A percentile compares a stretch with the other conserved stretches of the same genome.
Evolutionary conservation across 352 stramenopile species (phyloP).

Genomic region (Pythium pyrilobum): DNA sequence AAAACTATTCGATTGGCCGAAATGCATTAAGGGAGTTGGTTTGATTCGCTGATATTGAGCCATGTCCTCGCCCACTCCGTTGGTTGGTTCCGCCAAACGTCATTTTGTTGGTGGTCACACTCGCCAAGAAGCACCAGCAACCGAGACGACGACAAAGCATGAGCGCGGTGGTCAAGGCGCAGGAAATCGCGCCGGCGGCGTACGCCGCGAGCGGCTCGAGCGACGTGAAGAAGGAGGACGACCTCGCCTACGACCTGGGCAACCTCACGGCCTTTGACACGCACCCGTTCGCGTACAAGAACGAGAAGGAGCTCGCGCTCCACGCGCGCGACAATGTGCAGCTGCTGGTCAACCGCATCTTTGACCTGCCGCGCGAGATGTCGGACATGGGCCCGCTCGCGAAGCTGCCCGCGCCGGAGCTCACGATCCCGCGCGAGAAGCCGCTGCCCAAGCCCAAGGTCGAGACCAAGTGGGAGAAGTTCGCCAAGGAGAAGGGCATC

Average conservation of each 20-base stretch:
- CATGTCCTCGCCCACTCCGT: too few species aligned
- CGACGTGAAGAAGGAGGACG: constrained; percentile 74
- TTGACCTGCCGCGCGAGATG: constrained; percentile 88
- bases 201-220: constrained; percentile 58
- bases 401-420: constrained; percentile 57
- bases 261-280: constrained; percentile 88
- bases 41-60: too few species aligned
- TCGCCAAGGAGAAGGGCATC: constrained; percentile 97
- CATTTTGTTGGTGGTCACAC: not conserved
- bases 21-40: too few species aligned
- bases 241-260: constrained; percentile 85
- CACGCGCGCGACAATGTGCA: constrained; percentile 92
- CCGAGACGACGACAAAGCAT: not conserved
- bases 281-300: constrained; percentile 77
- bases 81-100: not conserved
- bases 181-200: constrained; percentile 76
- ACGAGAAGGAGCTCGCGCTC: constrained; percentile 86
- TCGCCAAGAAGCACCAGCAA: not conserved
- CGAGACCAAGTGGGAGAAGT: constrained; percentile 99
- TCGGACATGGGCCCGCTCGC: constrained; percentile 92
- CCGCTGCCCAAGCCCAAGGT: constrained; percentile 90
- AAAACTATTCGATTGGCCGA: too few species aligned
- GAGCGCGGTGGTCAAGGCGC: constrained; percentile 66
- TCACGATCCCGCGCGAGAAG: constrained; percentile 84
- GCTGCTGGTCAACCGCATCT: constrained; percentile 91